These are phyloP conservation scores for Xylaria sp. DNA, from an alignment of 2,329 filamentous ascomycete species.

Conservation along the genomic window DNA sequence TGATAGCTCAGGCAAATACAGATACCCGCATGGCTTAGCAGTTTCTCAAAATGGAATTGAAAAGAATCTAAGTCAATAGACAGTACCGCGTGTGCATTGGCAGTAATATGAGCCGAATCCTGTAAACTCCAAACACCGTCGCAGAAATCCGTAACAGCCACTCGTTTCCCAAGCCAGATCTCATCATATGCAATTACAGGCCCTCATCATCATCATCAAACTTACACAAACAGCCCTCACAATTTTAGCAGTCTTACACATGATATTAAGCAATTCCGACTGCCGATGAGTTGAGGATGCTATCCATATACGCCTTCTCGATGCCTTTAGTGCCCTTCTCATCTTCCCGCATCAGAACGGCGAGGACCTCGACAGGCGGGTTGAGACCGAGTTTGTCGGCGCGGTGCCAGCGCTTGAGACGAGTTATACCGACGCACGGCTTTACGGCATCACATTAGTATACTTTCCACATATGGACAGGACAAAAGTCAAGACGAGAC, in stretches of 20 bases:
- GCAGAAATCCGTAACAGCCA: slow-evolving; percentile 15
- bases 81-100: slow-evolving; percentile 7
- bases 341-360: slow-evolving; percentile 78
- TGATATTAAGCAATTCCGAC: slow-evolving; percentile 41
- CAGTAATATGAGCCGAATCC: slow-evolving; percentile 8
- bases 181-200: slow-evolving; percentile 16
- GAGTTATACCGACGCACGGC: slow-evolving; percentile 86
- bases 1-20: background rate
- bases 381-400: slow-evolving; percentile 82
- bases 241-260: background rate
- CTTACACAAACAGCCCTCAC: slow-evolving; percentile 3
- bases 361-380: slow-evolving; percentile 88
- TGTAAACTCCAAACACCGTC: slow-evolving; percentile 28
- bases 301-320: slow-evolving; percentile 77
- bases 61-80: background rate
- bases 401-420: slow-evolving; percentile 85
- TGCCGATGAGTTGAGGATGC: slow-evolving; percentile 59
- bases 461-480: background rate
- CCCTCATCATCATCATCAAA: slow-evolving; percentile 13
- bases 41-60: background rate
- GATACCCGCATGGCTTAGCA: background rate
- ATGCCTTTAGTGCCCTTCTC: slow-evolving; percentile 57
- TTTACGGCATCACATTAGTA: slow-evolving; percentile 45
- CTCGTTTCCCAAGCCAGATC: slow-evolving; percentile 16
- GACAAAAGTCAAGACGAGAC: background rate